Percentiles rank a stretch among this genome's conserved stretches.
Conservation (phyloP, 1,139 yeast genomes). For the Blastobotrys serpentis region DNA sequence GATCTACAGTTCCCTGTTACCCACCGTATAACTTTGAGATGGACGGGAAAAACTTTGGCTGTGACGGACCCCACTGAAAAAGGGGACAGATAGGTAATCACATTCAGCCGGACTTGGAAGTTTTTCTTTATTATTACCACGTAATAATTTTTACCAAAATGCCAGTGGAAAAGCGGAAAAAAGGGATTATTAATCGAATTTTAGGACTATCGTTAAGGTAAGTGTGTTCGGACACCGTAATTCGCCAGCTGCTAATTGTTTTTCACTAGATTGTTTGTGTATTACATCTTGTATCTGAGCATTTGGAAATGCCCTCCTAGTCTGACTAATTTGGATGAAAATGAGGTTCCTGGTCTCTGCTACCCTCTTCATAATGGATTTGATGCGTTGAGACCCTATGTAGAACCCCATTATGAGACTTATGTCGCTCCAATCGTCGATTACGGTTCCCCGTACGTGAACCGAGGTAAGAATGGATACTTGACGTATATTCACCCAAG, state of each 20-base stretch:
- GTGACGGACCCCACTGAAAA: neutral
- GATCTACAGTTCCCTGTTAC: neutral
- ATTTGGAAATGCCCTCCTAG: conserved; percentile 33
- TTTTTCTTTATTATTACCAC: neutral
- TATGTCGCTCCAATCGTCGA: conserved; percentile 29
- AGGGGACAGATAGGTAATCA: neutral
- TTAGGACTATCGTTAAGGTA: neutral
- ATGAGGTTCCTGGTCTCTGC: conserved; percentile 27
- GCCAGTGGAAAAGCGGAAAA: neutral
- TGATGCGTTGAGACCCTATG: conserved; percentile 22
- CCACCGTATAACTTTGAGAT: neutral
- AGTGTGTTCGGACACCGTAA: too few relatives aligned
- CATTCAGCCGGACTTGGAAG: neutral
- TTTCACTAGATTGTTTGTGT: conserved; percentile 29
- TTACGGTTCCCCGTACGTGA: conserved; percentile 24
- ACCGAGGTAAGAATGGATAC: conserved; percentile 23
- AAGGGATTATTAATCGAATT: neutral
- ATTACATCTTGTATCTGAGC: conserved; percentile 30
- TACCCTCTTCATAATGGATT: conserved; percentile 26
- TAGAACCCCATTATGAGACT: conserved; percentile 23
- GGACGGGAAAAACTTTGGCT: neutral
- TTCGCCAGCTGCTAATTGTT: too few relatives aligned
- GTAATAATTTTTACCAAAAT: neutral
- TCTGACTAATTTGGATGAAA: neutral
- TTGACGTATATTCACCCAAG: conserved; percentile 24